Evolutionary conservation across 176 grass and related monocot species (phyloP).

Genomic region (Musa troglodytarum): DNA sequence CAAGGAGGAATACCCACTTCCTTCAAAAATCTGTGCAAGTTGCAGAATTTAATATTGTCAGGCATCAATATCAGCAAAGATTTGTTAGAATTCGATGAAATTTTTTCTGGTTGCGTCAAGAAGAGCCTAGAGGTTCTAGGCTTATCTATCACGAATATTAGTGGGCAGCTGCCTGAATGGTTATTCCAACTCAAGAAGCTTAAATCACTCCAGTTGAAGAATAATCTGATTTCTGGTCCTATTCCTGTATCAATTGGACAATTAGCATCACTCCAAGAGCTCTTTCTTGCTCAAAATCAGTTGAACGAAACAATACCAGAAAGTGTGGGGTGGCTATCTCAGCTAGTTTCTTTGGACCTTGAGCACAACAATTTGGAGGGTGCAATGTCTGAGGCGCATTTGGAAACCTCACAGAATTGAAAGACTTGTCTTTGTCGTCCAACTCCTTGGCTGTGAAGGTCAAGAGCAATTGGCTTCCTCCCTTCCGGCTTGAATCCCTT

Average conservation of each 20-base stretch:
- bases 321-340: background rate
- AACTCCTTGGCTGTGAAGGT: background rate
- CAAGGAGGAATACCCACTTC: background rate
- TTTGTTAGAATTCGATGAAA: background rate
- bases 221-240: background rate
- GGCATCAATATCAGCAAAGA: background rate
- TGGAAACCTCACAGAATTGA: background rate
- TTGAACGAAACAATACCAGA: background rate
- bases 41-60: background rate
- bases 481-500: background rate
- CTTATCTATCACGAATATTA: background rate
- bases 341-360: background rate
- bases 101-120: background rate
- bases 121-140: background rate
- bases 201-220: background rate
- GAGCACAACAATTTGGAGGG: background rate
- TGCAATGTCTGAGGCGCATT: conserved; percentile 9
- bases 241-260: conserved; percentile 4
- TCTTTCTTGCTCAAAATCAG: background rate
- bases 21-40: background rate
- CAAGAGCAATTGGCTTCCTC: conserved; percentile 1
- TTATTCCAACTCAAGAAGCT: background rate
- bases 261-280: background rate
- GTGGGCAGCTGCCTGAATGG: background rate
- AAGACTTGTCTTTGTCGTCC: background rate